Evolutionary conservation across 2,329 filamentous ascomycete genomes (phyloP).

Genomic region (Trichocomaceae sp.): DNA sequence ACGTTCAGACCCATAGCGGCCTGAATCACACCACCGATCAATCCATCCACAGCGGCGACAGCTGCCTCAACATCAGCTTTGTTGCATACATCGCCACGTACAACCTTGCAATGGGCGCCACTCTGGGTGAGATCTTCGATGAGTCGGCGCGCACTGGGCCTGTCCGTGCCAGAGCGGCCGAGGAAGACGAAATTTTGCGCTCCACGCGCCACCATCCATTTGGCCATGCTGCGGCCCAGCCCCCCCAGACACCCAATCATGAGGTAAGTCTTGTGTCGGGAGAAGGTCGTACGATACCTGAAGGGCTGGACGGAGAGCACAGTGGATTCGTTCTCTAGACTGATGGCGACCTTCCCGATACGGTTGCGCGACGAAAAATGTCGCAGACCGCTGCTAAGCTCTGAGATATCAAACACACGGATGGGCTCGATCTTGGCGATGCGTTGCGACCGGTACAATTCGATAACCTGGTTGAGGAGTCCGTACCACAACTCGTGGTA

Average conservation of each 20-base stretch:
- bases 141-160: slow-evolving; percentile 8
- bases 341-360: too few species aligned
- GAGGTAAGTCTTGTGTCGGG: slow-evolving; percentile 18
- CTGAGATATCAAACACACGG: too few species aligned
- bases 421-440: too few species aligned
- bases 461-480: too few species aligned
- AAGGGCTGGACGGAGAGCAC: too few species aligned
- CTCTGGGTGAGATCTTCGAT: slow-evolving; percentile 16
- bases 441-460: too few species aligned
- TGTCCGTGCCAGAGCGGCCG: slow-evolving; percentile 37
- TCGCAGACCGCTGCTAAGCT: too few species aligned
- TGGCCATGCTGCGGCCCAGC: slow-evolving; percentile 20
- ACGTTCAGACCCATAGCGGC: slow-evolving; percentile 17
- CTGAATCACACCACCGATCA: slow-evolving; percentile 25
- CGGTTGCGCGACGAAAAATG: too few species aligned
- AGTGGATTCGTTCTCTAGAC: too few species aligned
- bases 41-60: slow-evolving; percentile 13
- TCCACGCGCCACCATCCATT: slow-evolving; percentile 46
- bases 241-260: slow-evolving; percentile 25
- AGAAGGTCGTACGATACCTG: too few species aligned
- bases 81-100: slow-evolving; percentile 29
- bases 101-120: slow-evolving; percentile 17
- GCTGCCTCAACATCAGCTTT: slow-evolving; percentile 23
- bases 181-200: slow-evolving; percentile 48
- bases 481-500: too few species aligned